Conservation (phyloP, 257 asterid species). For the Fraxinus cuspidata region DNA sequence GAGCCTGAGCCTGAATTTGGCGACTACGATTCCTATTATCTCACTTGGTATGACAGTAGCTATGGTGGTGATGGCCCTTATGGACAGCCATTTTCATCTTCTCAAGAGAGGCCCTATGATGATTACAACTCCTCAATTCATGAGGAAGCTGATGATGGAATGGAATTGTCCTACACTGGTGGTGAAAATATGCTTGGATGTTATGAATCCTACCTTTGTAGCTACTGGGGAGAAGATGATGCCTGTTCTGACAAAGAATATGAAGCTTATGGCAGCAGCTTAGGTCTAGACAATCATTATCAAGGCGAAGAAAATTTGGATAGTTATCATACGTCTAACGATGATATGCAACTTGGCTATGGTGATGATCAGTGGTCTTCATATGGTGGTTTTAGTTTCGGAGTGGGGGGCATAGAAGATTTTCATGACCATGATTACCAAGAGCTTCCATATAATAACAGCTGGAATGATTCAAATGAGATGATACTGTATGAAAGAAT, state of each 20-base stretch:
- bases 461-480: slow-evolving; percentile 28
- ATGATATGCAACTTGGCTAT: slow-evolving; percentile 9
- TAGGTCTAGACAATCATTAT: background rate
- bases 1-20: slow-evolving; percentile 15
- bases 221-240: slow-evolving; percentile 23
- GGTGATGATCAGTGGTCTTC: slow-evolving; percentile 19
- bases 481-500: slow-evolving; percentile 25
- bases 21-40: slow-evolving; percentile 10
- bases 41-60: slow-evolving; percentile 29
- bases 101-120: slow-evolving; percentile 13
- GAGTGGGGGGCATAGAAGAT: slow-evolving; percentile 2
- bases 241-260: background rate
- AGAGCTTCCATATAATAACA: background rate
- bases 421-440: background rate
- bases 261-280: background rate
- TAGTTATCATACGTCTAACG: background rate
- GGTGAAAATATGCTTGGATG: slow-evolving; percentile 33
- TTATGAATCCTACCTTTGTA: slow-evolving; percentile 21
- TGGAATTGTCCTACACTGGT: background rate
- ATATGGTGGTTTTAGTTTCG: slow-evolving; percentile 4
- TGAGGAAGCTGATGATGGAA: slow-evolving; percentile 24
- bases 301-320: slow-evolving; percentile 9
- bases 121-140: slow-evolving; percentile 19
- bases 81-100: slow-evolving; percentile 26
- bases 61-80: slow-evolving; percentile 11